A percentile compares a stretch with the other conserved stretches of the same genome.
Evolutionary conservation across 345 rosid species (phyloP).

Genomic region (Acer saccharum): DNA sequence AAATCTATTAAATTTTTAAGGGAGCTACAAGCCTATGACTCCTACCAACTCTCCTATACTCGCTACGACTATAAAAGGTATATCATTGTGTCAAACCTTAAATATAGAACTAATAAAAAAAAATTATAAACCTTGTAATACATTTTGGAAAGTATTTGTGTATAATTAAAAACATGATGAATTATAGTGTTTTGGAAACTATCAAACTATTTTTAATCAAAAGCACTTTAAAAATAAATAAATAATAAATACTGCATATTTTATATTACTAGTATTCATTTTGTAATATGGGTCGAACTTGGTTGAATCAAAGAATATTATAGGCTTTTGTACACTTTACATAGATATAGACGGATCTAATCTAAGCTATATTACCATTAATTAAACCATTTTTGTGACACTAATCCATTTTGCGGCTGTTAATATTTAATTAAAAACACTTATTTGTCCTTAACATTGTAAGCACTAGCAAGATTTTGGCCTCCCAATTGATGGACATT

Average conservation of each 20-base stretch:
- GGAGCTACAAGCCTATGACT: too few species aligned
- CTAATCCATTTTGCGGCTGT: constrained; percentile 14
- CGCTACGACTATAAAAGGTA: fast-evolving
- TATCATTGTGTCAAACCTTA: too few species aligned
- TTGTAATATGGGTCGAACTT: not conserved
- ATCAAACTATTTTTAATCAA: not conserved
- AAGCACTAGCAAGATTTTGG: not conserved
- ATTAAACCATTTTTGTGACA: not conserved
- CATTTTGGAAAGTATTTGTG: too few species aligned
- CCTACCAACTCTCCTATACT: too few species aligned
- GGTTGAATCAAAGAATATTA: not conserved
- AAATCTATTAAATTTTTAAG: too few species aligned
- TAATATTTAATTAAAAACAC: not conserved
- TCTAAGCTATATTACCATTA: not conserved
- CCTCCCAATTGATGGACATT: constrained; percentile 17
- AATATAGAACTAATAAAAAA: too few species aligned
- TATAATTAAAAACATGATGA: too few species aligned
- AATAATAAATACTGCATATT: too few species aligned
- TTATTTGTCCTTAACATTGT: not conserved
- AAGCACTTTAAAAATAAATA: too few species aligned
- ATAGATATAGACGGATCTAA: not conserved
- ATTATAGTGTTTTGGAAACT: too few species aligned
- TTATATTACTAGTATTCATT: not conserved
- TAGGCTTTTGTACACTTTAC: not conserved
- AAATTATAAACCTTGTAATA: too few species aligned